phyloP scores from a whole-genome alignment of 1,284 basidiomycete species.

The Clitocybe nebularis region DNA sequence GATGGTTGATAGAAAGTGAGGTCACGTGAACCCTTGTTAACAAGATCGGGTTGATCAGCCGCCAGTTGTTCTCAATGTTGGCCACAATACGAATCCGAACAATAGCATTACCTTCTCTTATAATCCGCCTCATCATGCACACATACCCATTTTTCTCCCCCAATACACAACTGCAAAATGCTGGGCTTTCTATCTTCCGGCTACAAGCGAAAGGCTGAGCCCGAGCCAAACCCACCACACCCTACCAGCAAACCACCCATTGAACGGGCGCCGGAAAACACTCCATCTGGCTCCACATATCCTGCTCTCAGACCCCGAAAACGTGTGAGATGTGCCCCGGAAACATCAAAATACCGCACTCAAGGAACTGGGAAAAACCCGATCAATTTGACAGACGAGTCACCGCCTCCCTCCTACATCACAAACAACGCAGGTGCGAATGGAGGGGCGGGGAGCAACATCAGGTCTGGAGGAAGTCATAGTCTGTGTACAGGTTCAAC shows the following conservation, averaged over 20 bases:
- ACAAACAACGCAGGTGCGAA: neutral
- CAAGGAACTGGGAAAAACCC: neutral
- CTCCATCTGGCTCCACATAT: too few species aligned
- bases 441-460: neutral
- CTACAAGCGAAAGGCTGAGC: neutral
- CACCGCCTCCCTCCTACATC: neutral
- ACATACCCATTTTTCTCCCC: neutral
- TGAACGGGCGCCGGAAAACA: too few species aligned
- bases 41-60: slow-evolving; percentile 1
- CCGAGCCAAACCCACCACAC: neutral
- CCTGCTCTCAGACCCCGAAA: too few species aligned
- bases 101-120: slow-evolving; percentile 1
- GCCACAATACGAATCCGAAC: slow-evolving; percentile 2
- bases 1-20: neutral
- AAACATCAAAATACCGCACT: neutral
- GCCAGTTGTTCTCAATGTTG: neutral
- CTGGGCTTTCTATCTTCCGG: neutral
- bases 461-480: neutral
- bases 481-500: neutral
- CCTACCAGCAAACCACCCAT: neutral
- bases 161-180: neutral
- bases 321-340: neutral
- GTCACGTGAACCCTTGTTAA: neutral
- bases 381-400: neutral
- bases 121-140: neutral